phyloP scores from a whole-genome alignment of 495 filamentous ascomycete genomes.

The Aspergillus nanangensis region DNA sequence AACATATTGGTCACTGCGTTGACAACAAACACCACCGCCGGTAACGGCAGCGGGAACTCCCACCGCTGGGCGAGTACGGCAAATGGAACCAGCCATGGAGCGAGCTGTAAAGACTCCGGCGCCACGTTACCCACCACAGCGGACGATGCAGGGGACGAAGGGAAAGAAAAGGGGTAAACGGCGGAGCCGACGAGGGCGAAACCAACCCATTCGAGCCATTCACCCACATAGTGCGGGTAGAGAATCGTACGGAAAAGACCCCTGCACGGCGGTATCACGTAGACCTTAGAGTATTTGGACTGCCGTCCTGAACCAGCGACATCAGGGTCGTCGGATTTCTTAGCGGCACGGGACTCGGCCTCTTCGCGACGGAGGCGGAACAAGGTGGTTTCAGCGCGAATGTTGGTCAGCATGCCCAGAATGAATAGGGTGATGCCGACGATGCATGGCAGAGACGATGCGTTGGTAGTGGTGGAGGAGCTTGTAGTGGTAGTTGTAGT shows the following conservation, averaged over 20 bases:
- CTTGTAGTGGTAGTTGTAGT: too few species aligned
- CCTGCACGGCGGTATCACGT: conserved; percentile 79
- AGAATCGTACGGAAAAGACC: conserved; percentile 80
- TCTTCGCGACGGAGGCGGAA: conserved; percentile 55
- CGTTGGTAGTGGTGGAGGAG: too few species aligned
- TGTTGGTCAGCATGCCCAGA: conserved; percentile 74
- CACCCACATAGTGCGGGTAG: conserved; percentile 88
- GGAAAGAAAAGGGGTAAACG: conserved; percentile 17
- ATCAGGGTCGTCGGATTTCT: too few species aligned
- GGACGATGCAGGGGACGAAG: background rate
- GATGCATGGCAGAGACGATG: too few species aligned
- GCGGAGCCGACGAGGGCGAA: conserved; percentile 65
- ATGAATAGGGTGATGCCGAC: conserved; percentile 41
- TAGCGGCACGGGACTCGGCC: too few species aligned
- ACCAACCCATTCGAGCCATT: conserved; percentile 95
- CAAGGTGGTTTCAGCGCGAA: conserved; percentile 64
- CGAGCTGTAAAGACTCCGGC: conserved; percentile 18
- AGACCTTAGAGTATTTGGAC: conserved; percentile 66
- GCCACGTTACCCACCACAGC: background rate
- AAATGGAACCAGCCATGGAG: conserved; percentile 53
- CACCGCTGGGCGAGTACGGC: conserved; percentile 35
- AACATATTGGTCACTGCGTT: conserved; percentile 90
- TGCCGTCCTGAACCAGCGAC: background rate
- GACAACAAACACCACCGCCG: conserved; percentile 73
- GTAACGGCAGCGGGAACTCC: conserved; percentile 40